These are phyloP conservation scores for Pyricularia pennisetigena DNA, from an alignment of 2,329 filamentous ascomycete genomes.

Conservation along the genomic window DNA sequence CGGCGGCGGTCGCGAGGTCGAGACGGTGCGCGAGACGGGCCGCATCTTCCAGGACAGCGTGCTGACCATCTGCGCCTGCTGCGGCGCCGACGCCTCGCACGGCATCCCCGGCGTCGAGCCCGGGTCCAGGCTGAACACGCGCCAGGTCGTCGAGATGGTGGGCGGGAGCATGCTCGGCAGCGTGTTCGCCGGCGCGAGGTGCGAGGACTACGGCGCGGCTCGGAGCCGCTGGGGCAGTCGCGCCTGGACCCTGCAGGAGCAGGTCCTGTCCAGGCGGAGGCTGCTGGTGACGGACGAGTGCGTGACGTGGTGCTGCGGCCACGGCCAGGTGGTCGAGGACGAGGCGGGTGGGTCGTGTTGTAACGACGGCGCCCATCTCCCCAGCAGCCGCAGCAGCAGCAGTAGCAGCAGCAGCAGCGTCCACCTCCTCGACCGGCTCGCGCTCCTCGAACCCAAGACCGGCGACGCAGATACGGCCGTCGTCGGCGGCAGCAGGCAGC, in stretches of 20 bases:
- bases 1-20: conserved; percentile 2
- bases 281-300: conserved; percentile 3
- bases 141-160: conserved; percentile 7
- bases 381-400: no score
- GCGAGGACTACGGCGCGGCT: background rate
- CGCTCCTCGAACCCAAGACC: conserved; percentile 19
- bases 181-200: conserved; percentile 4
- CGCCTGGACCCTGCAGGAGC: conserved; percentile 4
- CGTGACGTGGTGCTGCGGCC: conserved; percentile 3
- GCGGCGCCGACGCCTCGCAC: background rate
- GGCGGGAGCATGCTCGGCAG: conserved; percentile 14
- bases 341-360: background rate
- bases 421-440: conserved; percentile 15
- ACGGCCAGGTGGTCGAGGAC: conserved; percentile 1
- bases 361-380: conserved; percentile 15
- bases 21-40: conserved; percentile 8
- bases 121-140: background rate
- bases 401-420: no score
- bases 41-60: conserved; percentile 7
- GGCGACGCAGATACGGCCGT: background rate
- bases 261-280: background rate
- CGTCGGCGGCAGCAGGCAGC: background rate
- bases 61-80: conserved; percentile 2
- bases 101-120: conserved; percentile 4
- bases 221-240: background rate